A percentile compares a stretch with the other conserved stretches of the same genome.
Conservation (phyloP, 331 rosid species). For the Spiraea crenata region DNA sequence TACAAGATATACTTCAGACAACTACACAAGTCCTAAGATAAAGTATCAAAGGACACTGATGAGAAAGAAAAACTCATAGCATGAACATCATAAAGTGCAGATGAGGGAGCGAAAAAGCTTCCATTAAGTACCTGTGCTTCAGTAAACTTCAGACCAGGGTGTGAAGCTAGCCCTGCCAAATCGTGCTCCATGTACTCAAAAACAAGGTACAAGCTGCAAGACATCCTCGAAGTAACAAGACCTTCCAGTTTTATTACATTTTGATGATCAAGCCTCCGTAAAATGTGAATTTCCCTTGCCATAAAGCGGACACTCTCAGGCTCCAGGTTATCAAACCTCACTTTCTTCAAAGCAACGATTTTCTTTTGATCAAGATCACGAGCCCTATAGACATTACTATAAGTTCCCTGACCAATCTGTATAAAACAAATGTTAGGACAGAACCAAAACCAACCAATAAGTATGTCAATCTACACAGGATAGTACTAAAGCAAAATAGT, state of each 20-base stretch:
- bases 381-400: constrained; percentile 87
- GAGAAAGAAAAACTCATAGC: not conserved
- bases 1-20: not conserved
- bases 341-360: constrained; percentile 90
- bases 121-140: constrained; percentile 70
- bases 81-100: constrained; percentile 8
- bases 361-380: constrained; percentile 90
- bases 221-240: constrained; percentile 88
- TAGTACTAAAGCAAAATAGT: not conserved
- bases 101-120: constrained; percentile 4
- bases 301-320: constrained; percentile 96
- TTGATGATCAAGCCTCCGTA: constrained; percentile 88
- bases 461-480: constrained; percentile 14
- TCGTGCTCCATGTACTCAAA: constrained; percentile 90
- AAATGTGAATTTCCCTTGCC: constrained; percentile 94
- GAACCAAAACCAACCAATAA: constrained; percentile 17
- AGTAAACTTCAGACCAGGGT: constrained; percentile 83
- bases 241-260: constrained; percentile 89
- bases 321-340: constrained; percentile 86
- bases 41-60: not conserved
- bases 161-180: constrained; percentile 87
- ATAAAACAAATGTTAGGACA: constrained; percentile 19
- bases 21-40: not conserved
- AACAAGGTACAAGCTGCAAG: constrained; percentile 83
- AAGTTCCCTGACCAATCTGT: constrained; percentile 98